Conservation (phyloP, 208 protist species). For the Wallacemonas collosoma region DNA sequence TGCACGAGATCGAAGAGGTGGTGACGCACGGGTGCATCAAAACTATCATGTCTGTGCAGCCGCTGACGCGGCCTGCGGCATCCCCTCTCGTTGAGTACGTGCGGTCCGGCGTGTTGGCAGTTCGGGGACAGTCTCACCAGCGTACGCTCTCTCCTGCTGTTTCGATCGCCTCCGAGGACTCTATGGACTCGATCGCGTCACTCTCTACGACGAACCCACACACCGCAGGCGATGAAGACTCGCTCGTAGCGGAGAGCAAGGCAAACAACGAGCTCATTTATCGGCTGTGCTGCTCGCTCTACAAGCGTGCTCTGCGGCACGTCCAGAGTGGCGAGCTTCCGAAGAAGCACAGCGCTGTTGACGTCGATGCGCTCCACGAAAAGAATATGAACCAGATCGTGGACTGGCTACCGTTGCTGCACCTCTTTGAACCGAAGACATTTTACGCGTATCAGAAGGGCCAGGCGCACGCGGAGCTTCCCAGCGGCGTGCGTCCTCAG, state of each 20-base stretch:
- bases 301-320: constrained; percentile 53
- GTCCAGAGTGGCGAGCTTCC: not conserved
- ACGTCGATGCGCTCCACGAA: constrained; percentile 40
- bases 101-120: constrained; percentile 22
- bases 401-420: constrained; percentile 83
- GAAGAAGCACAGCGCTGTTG: constrained; percentile 22
- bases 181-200: constrained; percentile 54
- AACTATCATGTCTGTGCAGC: constrained; percentile 6
- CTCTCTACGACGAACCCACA: constrained; percentile 29
- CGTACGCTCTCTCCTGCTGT: constrained; percentile 23
- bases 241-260: constrained; percentile 6
- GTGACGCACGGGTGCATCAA: constrained; percentile 20
- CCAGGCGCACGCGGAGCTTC: not conserved
- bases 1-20: constrained; percentile 27
- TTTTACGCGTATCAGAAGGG: constrained; percentile 49
- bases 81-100: constrained; percentile 58
- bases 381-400: constrained; percentile 74
- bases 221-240: constrained; percentile 17
- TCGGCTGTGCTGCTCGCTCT: constrained; percentile 70
- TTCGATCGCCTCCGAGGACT: constrained; percentile 62
- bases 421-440: constrained; percentile 74
- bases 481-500: constrained; percentile 22
- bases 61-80: constrained; percentile 12
- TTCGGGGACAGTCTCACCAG: constrained; percentile 5
- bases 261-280: constrained; percentile 52